Evolutionary conservation across 73 alveolate genomes (phyloP).

Genomic region (Paraurostyla sp.): DNA sequence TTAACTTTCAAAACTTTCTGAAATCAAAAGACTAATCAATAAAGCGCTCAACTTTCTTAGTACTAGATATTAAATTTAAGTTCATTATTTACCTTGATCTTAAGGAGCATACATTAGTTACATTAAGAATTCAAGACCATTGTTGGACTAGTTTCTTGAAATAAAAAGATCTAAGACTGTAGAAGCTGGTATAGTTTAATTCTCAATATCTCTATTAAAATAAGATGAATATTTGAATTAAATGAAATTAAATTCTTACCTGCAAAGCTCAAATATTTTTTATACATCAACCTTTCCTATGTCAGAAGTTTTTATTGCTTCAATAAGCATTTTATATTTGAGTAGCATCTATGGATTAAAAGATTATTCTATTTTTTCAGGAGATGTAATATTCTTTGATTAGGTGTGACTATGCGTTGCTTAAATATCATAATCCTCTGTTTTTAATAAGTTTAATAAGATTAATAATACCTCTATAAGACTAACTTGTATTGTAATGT

Average conservation of each 20-base stretch:
- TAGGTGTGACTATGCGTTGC: neutral
- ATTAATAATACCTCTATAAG: neutral
- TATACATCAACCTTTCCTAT: neutral
- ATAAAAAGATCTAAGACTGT: neutral
- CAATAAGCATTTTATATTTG: neutral
- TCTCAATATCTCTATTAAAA: neutral
- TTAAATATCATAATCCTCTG: neutral
- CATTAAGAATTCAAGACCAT: neutral
- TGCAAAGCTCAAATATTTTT: constrained; percentile 27
- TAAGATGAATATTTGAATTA: neutral
- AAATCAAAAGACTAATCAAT: neutral
- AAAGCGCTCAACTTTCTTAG: constrained; percentile 1
- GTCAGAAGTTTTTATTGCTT: neutral
- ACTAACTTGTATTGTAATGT: neutral
- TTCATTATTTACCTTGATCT: neutral
- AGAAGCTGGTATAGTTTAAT: neutral
- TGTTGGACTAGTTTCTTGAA: neutral
- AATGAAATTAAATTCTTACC: neutral
- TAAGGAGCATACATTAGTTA: neutral
- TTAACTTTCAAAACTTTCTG: neutral
- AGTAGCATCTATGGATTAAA: neutral
- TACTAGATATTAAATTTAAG: neutral
- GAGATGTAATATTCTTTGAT: neutral
- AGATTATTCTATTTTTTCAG: no score
- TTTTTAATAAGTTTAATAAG: neutral